These are phyloP conservation scores for Didymella lethalis DNA, from an alignment of 2,329 filamentous ascomycete genomes.

Conservation along the genomic window DNA sequence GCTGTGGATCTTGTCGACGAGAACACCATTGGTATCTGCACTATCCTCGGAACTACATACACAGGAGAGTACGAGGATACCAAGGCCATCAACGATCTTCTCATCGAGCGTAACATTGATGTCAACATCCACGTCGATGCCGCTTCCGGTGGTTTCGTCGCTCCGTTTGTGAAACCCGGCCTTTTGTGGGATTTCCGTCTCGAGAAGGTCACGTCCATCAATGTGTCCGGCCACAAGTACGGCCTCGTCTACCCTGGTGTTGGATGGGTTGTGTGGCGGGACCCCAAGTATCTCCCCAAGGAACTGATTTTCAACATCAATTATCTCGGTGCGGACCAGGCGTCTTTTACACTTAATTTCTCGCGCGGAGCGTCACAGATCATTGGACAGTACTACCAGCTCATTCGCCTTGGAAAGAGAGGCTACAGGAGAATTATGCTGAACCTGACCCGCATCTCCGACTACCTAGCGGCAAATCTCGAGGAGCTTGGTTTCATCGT, in stretches of 20 bases:
- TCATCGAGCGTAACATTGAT: slow-evolving; percentile 77
- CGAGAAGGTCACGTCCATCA: slow-evolving; percentile 89
- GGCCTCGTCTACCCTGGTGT: slow-evolving; percentile 83
- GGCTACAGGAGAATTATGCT: slow-evolving; percentile 94
- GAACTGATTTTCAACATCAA: slow-evolving; percentile 99
- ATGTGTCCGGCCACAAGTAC: slow-evolving; percentile 92
- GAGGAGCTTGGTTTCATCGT: slow-evolving; percentile 82
- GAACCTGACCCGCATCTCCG: slow-evolving; percentile 87
- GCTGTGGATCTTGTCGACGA: slow-evolving; percentile 69
- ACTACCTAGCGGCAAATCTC: slow-evolving; percentile 81
- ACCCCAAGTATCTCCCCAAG: slow-evolving; percentile 71
- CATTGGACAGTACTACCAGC: slow-evolving; percentile 96
- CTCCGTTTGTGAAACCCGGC: slow-evolving; percentile 84
- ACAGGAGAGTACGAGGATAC: slow-evolving; percentile 93
- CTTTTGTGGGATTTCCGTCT: slow-evolving; percentile 93
- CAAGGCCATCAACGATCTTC: slow-evolving; percentile 87
- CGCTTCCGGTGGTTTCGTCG: slow-evolving; percentile 90
- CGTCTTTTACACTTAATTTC: slow-evolving; percentile 97
- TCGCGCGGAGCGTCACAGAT: slow-evolving; percentile 94
- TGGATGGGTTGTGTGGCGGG: slow-evolving; percentile 91
- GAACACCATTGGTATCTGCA: slow-evolving; percentile 87
- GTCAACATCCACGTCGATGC: slow-evolving; percentile 93
- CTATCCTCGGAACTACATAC: slow-evolving; percentile 91
- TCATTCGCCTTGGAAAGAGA: slow-evolving; percentile 91
- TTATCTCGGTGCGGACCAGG: slow-evolving; percentile 94